Evolutionary conservation across 495 filamentous ascomycete species (phyloP).

Genomic region (Xylaria flabelliformis): DNA sequence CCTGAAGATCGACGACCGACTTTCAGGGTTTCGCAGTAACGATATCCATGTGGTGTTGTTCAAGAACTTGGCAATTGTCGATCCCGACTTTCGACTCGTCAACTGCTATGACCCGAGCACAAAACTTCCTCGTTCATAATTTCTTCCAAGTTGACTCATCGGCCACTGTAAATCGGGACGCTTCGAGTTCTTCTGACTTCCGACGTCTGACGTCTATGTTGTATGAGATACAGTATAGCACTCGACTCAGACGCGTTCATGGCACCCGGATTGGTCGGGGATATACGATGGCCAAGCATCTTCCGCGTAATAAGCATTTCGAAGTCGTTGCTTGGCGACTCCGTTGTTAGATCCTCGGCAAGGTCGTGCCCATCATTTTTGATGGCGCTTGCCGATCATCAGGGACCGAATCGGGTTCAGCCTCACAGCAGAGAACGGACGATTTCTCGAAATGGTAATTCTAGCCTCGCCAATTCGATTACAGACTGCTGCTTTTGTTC

Average conservation of each 20-base stretch:
- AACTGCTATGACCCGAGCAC: background rate
- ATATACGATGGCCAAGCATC: background rate
- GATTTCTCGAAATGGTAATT: background rate
- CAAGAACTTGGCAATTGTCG: constrained; percentile 17
- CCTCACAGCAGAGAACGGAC: background rate
- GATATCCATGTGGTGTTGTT: background rate
- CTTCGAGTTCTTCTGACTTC: background rate
- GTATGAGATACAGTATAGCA: background rate
- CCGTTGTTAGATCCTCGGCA: constrained; percentile 9
- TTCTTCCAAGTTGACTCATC: background rate
- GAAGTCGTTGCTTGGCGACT: constrained; percentile 1
- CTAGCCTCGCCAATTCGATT: background rate
- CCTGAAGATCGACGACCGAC: constrained; percentile 9
- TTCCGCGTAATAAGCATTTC: background rate
- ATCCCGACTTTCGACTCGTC: constrained; percentile 15
- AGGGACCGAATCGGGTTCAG: constrained; percentile 9
- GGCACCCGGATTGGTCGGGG: background rate
- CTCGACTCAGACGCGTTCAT: background rate
- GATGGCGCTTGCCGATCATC: constrained; percentile 4
- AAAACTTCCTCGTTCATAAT: background rate
- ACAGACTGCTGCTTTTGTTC: background rate
- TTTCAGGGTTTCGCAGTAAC: background rate
- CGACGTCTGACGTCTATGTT: background rate
- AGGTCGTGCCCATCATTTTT: background rate
- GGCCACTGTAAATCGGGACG: too few species aligned